Base-by-base conservation (phyloP, 768 basidiomycete genomes). In the Mrakia hoshinonis region DNA sequence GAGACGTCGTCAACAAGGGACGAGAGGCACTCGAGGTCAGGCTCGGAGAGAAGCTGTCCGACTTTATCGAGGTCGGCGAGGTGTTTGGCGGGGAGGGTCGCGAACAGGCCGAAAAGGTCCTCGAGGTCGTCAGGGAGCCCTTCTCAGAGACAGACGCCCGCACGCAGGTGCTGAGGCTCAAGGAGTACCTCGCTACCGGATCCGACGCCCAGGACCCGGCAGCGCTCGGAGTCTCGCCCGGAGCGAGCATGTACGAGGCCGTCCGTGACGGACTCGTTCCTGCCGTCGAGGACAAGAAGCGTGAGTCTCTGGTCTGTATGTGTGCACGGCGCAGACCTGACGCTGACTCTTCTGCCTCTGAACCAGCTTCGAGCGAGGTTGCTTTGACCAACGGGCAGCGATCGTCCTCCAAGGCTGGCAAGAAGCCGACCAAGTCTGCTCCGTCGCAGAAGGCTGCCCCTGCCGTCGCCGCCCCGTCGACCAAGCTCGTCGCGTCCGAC, bases 81-180 rank as follows among this genome's bases (percentile, higher is more conserved):
- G 79, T 81, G 55, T 82, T 82, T 73, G 76, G 74, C 46, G 77
- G 76, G 38, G 55, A 78, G 46, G 76, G 10, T 76, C 75, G 38
- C 75, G 73, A n/a, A 75, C 43, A 48, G 18, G 67, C 58, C 47
- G 77, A 79, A 69, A 74, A 80, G 43, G 77, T 81, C 3, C 72
- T 82, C 52, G 79, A 79, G 74, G 80, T 81, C n/a, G 77, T 80
- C 20, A 71, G 76, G 77, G 75, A 79, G 69, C 79, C 81, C 1
- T 82, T 81, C 75, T 81, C 82, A 79, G 82, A 82, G 76, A 83
- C 78, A 34, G 75, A 79, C 24, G 81, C 83, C 78, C 84, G 82
- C 77, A 88, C 89, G 85, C 85, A 85, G 81, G 85, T 86, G 77
- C 81, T 85, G 69, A 76, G 86, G 76, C 78, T 87, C 74, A 83